phyloP scores from a whole-genome alignment of 2,329 filamentous ascomycete species.

The Alternaria sp. region DNA sequence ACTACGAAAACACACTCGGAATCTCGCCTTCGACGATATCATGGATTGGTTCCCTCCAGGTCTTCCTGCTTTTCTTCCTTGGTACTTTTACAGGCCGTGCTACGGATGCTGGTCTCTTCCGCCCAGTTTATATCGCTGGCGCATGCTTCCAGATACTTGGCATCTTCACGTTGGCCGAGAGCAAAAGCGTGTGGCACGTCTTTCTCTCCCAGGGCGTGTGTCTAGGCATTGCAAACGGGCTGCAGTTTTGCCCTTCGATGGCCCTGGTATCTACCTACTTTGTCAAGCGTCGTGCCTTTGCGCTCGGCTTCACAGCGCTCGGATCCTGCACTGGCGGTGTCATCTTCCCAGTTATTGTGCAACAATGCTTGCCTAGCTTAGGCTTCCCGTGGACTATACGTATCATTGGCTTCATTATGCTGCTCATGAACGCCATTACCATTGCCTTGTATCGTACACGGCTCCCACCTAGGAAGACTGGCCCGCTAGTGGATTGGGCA shows the following conservation, averaged over 20 bases:
- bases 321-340: slow-evolving; percentile 43
- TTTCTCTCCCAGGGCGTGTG: slow-evolving; percentile 63
- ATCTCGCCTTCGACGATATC: slow-evolving; percentile 47
- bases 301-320: slow-evolving; percentile 38
- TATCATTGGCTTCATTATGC: slow-evolving; percentile 67
- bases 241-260: slow-evolving; percentile 64
- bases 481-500: slow-evolving; percentile 52
- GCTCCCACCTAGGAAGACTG: slow-evolving; percentile 53
- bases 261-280: slow-evolving; percentile 59
- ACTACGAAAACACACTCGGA: slow-evolving; percentile 56
- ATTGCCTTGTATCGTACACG: slow-evolving; percentile 48
- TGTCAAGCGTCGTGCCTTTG: slow-evolving; percentile 38
- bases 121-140: slow-evolving; percentile 37
- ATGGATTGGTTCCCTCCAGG: slow-evolving; percentile 45
- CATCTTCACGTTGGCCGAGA: slow-evolving; percentile 41
- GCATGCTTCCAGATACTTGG: slow-evolving; percentile 45
- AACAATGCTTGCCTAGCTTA: slow-evolving; percentile 39
- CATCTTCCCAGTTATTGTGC: slow-evolving; percentile 44
- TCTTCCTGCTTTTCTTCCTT: slow-evolving; percentile 44
- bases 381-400: slow-evolving; percentile 71
- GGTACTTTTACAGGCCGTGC: slow-evolving; percentile 43
- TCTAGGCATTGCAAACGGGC: slow-evolving; percentile 61
- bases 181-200: slow-evolving; percentile 44
- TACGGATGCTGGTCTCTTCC: slow-evolving; percentile 43
- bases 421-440: slow-evolving; percentile 51